phyloP scores from a whole-genome alignment of 106 monocot species.

The Phalaenopsis equestris region DNA sequence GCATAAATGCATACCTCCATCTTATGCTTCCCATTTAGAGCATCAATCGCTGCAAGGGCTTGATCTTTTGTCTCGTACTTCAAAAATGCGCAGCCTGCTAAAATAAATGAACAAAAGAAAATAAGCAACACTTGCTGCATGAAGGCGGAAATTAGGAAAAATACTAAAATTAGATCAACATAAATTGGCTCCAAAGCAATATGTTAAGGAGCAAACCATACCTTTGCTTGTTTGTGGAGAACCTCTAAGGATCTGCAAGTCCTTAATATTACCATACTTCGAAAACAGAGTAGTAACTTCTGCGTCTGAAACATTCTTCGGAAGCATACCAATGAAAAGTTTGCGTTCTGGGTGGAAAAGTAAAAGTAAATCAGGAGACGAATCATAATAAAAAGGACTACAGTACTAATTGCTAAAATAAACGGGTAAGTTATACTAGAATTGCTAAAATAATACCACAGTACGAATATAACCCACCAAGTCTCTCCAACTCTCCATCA shows the following conservation, averaged over 20 bases:
- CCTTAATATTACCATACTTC: slow-evolving; percentile 80
- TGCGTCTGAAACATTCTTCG: slow-evolving; percentile 76
- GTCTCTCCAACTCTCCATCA: slow-evolving; percentile 94
- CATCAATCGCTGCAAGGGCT: slow-evolving; percentile 84
- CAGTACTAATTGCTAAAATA: not conserved
- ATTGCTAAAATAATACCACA: not conserved
- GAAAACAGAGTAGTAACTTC: slow-evolving; percentile 75
- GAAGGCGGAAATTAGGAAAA: not conserved
- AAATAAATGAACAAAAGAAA: slow-evolving; percentile 2
- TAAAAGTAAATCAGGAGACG: slow-evolving; percentile 5
- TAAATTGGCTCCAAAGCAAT: not conserved
- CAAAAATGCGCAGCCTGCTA: slow-evolving; percentile 92
- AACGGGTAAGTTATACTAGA: not conserved
- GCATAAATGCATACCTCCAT: slow-evolving; percentile 64
- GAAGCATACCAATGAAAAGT: slow-evolving; percentile 97
- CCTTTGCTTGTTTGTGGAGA: slow-evolving; percentile 95
- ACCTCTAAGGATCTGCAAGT: slow-evolving; percentile 85
- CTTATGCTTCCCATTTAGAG: slow-evolving; percentile 85
- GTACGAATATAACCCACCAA: slow-evolving; percentile 39
- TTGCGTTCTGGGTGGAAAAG: slow-evolving; percentile 65
- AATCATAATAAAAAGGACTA: not conserved
- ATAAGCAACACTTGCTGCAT: not conserved
- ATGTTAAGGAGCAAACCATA: slow-evolving; percentile 20
- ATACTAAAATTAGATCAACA: not conserved
- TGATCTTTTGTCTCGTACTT: slow-evolving; percentile 92